A percentile compares a stretch with the other conserved stretches of the same genome.
Conservation (phyloP, 164 flowering plant species). For the Vitis rupestris region DNA sequence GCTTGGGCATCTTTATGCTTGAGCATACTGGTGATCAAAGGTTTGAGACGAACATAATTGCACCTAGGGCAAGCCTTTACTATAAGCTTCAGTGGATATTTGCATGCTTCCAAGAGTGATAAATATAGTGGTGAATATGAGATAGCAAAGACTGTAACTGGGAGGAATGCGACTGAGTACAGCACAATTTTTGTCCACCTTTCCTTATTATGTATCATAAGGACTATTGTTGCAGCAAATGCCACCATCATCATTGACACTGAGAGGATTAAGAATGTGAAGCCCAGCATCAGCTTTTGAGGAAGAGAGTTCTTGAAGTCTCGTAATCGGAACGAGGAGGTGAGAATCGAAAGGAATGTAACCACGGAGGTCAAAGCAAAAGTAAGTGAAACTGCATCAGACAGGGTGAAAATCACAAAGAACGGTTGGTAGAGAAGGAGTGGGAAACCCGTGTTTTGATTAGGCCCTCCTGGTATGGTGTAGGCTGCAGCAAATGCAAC, state of each 20-base stretch:
- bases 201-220: not conserved
- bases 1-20: too few species aligned
- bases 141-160: not conserved
- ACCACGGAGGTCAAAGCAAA: constrained; percentile 15
- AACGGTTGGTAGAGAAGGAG: constrained; percentile 2
- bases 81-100: not conserved
- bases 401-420: constrained; percentile 12
- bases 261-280: constrained; percentile 7
- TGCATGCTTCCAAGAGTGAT: not conserved
- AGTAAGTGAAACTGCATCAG: constrained; percentile 15
- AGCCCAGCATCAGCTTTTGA: constrained; percentile 5
- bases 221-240: constrained; percentile 13
- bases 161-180: not conserved
- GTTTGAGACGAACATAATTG: not conserved
- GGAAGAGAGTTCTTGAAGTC: constrained; percentile 14
- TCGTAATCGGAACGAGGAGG: constrained; percentile 2
- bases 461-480: constrained; percentile 28
- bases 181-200: not conserved
- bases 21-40: too few species aligned
- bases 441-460: constrained; percentile 15
- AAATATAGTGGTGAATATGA: constrained; percentile 16
- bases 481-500: constrained; percentile 29
- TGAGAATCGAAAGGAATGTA: constrained; percentile 12
- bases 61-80: not conserved
- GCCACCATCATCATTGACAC: constrained; percentile 9